These are phyloP conservation scores for Gentiana dahurica DNA, from an alignment of 257 asterid genomes.

Conservation along the genomic window DNA sequence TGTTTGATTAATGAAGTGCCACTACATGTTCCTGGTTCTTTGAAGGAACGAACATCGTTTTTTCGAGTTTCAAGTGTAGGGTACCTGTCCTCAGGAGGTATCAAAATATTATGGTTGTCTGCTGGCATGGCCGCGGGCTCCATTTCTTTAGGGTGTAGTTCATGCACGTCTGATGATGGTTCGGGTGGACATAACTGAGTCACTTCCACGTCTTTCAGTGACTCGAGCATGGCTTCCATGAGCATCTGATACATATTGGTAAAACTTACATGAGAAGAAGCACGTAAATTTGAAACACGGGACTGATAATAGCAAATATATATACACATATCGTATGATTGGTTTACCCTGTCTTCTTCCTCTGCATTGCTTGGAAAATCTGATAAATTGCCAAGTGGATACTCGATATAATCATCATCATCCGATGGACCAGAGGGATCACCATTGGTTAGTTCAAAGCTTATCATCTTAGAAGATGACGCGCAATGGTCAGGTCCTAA, in stretches of 20 bases:
- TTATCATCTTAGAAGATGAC: slow-evolving; percentile 72
- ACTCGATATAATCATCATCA: slow-evolving; percentile 75
- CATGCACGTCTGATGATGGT: slow-evolving; percentile 21
- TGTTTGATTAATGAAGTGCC: slow-evolving; percentile 18
- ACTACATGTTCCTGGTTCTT: slow-evolving; percentile 20
- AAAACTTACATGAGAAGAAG: not conserved
- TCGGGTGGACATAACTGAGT: slow-evolving; percentile 17
- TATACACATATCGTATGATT: not conserved
- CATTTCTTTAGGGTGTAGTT: slow-evolving; percentile 16
- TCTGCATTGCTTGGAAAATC: slow-evolving; percentile 75
- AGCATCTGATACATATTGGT: slow-evolving; percentile 50
- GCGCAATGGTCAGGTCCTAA: slow-evolving; percentile 37
- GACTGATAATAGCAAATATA: not conserved
- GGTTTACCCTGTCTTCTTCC: slow-evolving; percentile 79
- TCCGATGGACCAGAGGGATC: slow-evolving; percentile 48
- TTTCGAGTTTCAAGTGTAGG: slow-evolving; percentile 11
- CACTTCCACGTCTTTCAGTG: slow-evolving; percentile 51
- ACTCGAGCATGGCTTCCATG: slow-evolving; percentile 67
- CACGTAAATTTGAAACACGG: not conserved
- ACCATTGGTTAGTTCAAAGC: slow-evolving; percentile 57
- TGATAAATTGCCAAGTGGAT: slow-evolving; percentile 51
- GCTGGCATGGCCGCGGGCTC: slow-evolving; percentile 13
- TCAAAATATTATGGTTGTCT: slow-evolving; percentile 12
- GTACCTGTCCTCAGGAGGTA: slow-evolving; percentile 5
- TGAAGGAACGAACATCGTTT: slow-evolving; percentile 4